These are phyloP conservation scores for Pleurotus sapidus DNA, from an alignment of 768 basidiomycete genomes.

Conservation along the genomic window DNA sequence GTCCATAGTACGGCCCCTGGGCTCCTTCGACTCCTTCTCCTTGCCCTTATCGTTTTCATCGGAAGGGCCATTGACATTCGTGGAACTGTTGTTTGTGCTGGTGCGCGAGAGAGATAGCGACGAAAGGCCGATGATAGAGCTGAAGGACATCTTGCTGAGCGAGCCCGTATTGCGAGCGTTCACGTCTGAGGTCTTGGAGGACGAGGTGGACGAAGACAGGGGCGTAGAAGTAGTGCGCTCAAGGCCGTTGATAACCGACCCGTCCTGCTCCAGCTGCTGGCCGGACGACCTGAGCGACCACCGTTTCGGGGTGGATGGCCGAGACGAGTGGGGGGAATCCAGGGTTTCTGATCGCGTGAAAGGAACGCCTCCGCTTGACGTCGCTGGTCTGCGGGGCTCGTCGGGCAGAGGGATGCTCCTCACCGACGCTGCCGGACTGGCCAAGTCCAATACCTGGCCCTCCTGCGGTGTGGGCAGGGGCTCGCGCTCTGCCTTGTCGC, in stretches of 20 bases:
- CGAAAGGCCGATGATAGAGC: conserved; percentile 68
- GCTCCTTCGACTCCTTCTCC: conserved; percentile 20
- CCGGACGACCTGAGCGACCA: conserved; percentile 30
- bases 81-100: conserved; percentile 31
- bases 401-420: conserved; percentile 11
- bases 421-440: conserved; percentile 9
- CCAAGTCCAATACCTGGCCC: conserved; percentile 20
- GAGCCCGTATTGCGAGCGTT: conserved; percentile 38
- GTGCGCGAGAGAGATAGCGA: conserved; percentile 61
- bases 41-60: conserved; percentile 41
- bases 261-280: conserved; percentile 46
- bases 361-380: not conserved
- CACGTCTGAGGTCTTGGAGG: conserved; percentile 33
- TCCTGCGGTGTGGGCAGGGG: conserved; percentile 24
- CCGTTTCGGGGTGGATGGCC: conserved; percentile 29
- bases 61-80: conserved; percentile 17
- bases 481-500: conserved; percentile 11
- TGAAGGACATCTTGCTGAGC: conserved; percentile 63
- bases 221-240: conserved; percentile 39
- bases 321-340: conserved; percentile 25
- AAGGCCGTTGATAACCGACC: conserved; percentile 46
- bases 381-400: conserved; percentile 11
- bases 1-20: conserved; percentile 51
- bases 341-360: conserved; percentile 8
- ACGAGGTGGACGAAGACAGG: conserved; percentile 12